Percentiles rank a stretch among this genome's conserved stretches.
These are phyloP conservation scores for Lepiota venenata DNA, from an alignment of 768 basidiomycete species.

Conservation along the genomic window DNA sequence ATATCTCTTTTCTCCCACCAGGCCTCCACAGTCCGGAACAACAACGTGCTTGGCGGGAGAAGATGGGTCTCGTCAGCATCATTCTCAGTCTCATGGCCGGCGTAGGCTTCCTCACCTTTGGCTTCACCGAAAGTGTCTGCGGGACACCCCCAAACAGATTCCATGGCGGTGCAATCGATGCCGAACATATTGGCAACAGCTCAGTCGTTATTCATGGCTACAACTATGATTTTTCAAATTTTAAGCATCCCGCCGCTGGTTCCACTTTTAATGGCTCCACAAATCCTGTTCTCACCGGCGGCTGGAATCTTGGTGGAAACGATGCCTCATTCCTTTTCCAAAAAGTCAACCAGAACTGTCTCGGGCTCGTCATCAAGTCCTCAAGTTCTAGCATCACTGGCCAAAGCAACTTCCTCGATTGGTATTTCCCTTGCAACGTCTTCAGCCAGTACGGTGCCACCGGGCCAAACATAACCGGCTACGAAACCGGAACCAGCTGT, in stretches of 20 bases:
- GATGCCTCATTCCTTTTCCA: conserved; percentile 97
- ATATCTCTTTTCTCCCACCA: conserved; percentile 24
- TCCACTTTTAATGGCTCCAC: conserved; percentile 69
- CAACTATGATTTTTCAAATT: conserved; percentile 87
- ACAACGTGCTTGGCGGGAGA: conserved; percentile 97
- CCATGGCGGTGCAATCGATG: conserved; percentile 74
- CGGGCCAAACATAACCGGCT: conserved; percentile 65
- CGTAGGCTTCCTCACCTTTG: conserved; percentile 98
- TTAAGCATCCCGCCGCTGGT: conserved; percentile 75
- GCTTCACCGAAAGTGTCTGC: conserved; percentile 93
- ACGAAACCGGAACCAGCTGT: conserved; percentile 64
- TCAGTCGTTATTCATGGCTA: conserved; percentile 94
- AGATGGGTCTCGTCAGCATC: conserved; percentile 87
- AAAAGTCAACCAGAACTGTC: conserved; percentile 81
- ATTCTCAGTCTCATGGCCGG: conserved; percentile 83
- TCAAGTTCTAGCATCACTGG: conserved; percentile 68
- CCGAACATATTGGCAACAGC: conserved; percentile 63
- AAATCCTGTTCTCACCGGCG: conserved; percentile 79
- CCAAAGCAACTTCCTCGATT: conserved; percentile 61
- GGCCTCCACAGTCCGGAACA: conserved; percentile 89
- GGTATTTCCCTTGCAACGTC: conserved; percentile 99
- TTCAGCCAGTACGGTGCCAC: conserved; percentile 67
- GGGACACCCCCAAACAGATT: conserved; percentile 82
- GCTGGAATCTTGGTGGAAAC: conserved; percentile 78
- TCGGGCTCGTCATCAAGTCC: conserved; percentile 70